These are phyloP conservation scores for Schwanniomyces pseudopolymorphus DNA, from an alignment of 805 yeast genomes.

Conservation along the genomic window DNA sequence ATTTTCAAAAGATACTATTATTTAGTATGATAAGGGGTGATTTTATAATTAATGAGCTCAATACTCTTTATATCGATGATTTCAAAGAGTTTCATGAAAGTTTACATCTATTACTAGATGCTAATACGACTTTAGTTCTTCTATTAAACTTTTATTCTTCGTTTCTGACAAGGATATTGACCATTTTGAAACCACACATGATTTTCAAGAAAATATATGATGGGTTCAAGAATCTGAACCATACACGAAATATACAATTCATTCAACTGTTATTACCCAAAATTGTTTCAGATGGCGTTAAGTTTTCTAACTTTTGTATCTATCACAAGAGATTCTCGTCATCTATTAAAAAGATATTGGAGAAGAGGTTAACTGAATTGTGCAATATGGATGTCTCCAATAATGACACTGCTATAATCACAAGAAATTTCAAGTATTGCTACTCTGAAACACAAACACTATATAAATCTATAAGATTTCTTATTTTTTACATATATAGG, in stretches of 20 bases:
- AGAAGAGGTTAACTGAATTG: conserved; percentile 3
- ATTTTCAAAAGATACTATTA: conserved; percentile 5
- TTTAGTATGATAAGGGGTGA: conserved; percentile 6
- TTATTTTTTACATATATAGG: conserved; percentile 13
- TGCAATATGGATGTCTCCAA: neutral
- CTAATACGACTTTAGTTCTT: conserved; percentile 5
- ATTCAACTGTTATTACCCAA: neutral
- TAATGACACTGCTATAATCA: neutral
- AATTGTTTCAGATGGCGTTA: neutral
- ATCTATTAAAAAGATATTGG: neutral
- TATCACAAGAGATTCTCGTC: neutral
- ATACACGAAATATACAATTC: neutral
- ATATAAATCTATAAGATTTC: conserved; percentile 4
- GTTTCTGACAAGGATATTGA: neutral
- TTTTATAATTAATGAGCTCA: conserved; percentile 8
- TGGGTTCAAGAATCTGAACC: neutral
- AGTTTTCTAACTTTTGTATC: neutral
- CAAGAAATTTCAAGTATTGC: conserved; percentile 4
- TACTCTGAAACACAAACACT: neutral
- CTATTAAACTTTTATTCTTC: conserved; percentile 3
- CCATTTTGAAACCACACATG: neutral
- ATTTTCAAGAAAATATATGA: neutral
- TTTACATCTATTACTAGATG: neutral
- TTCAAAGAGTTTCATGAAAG: neutral
- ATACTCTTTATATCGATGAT: conserved; percentile 4